Conservation (phyloP, 1,284 basidiomycete genomes). For the Rhodotorula sp. region DNA sequence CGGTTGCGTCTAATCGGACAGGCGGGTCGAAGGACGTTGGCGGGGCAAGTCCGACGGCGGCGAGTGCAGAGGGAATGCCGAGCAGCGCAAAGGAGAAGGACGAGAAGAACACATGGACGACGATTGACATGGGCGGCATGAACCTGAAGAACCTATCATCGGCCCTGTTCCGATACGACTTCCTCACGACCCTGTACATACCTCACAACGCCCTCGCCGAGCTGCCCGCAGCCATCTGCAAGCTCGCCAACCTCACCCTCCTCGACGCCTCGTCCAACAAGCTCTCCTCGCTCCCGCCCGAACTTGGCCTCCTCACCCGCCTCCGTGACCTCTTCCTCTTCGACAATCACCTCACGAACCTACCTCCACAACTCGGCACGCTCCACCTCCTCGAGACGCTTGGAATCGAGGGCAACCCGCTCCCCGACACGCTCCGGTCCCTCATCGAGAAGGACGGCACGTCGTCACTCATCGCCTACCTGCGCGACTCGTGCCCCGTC, state of each 20-base stretch:
- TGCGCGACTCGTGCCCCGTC: slow-evolving; percentile 82
- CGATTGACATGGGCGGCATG: slow-evolving; percentile 94
- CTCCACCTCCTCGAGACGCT: slow-evolving; percentile 90
- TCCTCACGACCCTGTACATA: slow-evolving; percentile 92
- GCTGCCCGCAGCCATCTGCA: slow-evolving; percentile 79
- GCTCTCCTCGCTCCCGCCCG: slow-evolving; percentile 73
- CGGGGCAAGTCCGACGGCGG: not conserved
- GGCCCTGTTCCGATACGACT: slow-evolving; percentile 82
- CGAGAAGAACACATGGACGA: slow-evolving; percentile 65
- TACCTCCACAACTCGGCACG: slow-evolving; percentile 85
- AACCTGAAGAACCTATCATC: slow-evolving; percentile 85
- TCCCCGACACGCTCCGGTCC: slow-evolving; percentile 71
- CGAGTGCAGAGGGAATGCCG: slow-evolving; percentile 17
- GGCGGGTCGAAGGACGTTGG: slow-evolving; percentile 5
- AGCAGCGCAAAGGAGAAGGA: slow-evolving; percentile 34
- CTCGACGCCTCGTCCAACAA: slow-evolving; percentile 92
- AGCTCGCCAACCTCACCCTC: slow-evolving; percentile 79
- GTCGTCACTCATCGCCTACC: slow-evolving; percentile 75
- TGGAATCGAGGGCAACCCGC: slow-evolving; percentile 93
- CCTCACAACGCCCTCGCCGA: slow-evolving; percentile 87
- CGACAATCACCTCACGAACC: slow-evolving; percentile 82
- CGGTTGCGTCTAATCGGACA: slow-evolving; percentile 25
- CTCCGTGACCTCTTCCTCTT: slow-evolving; percentile 92
- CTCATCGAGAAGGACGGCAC: slow-evolving; percentile 94
- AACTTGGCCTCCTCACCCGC: slow-evolving; percentile 85